phyloP scores from a whole-genome alignment of 768 basidiomycete genomes.

The Exidia glandulosa region DNA sequence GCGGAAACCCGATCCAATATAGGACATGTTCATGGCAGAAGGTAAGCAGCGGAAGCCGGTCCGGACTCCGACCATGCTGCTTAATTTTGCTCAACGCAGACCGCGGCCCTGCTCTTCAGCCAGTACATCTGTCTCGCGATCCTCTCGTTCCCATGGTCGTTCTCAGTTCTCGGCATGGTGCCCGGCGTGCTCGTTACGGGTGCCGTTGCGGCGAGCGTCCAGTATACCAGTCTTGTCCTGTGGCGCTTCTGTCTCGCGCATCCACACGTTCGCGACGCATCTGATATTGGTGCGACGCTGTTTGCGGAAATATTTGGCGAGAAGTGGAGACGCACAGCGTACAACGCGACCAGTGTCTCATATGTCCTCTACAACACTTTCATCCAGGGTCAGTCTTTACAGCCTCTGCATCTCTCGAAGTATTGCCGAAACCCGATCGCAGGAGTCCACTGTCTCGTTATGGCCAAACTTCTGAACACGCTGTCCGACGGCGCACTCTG shows the following conservation, averaged over 20 bases:
- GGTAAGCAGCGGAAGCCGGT: too few species aligned
- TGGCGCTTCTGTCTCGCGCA: conserved; percentile 40
- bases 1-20: too few species aligned
- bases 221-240: conserved; percentile 37
- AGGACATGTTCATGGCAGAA: too few species aligned
- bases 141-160: conserved; percentile 27
- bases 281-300: conserved; percentile 38
- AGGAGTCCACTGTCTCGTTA: conserved; percentile 36
- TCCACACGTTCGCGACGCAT: conserved; percentile 38
- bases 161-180: conserved; percentile 29
- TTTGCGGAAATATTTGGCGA: conserved; percentile 28
- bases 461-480: conserved; percentile 35
- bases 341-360: conserved; percentile 39
- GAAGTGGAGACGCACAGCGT: conserved; percentile 22
- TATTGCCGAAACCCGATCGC: neutral
- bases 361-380: conserved; percentile 46
- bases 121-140: too few species aligned
- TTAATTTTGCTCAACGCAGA: too few species aligned
- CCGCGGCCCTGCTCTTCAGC: too few species aligned
- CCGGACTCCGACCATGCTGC: too few species aligned
- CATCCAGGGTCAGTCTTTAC: conserved; percentile 30
- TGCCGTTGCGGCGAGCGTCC: conserved; percentile 25
- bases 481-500: conserved; percentile 30
- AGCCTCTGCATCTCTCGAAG: conserved; percentile 1
- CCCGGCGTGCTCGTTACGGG: conserved; percentile 33